phyloP scores from a whole-genome alignment of 352 stramenopile species.

The Phytophthora nicotianae region DNA sequence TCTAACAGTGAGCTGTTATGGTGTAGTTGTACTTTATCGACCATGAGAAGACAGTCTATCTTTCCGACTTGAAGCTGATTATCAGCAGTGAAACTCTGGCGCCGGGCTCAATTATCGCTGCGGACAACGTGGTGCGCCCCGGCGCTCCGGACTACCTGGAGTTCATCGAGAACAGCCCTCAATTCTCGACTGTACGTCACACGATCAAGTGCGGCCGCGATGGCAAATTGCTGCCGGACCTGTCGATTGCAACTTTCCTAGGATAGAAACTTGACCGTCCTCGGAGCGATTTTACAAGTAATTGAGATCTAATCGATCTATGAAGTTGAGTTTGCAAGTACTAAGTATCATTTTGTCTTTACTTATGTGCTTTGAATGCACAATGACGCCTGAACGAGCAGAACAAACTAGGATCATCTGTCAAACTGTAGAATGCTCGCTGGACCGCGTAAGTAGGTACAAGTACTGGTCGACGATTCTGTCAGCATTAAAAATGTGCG shows the following conservation, averaged over 20 bases:
- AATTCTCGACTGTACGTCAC: slow-evolving; percentile 40
- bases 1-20: background rate
- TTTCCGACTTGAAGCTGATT: slow-evolving; percentile 56
- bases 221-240: slow-evolving; percentile 20
- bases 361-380: no score
- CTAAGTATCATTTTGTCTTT: no score
- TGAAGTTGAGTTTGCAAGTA: no score
- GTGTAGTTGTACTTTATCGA: slow-evolving; percentile 48
- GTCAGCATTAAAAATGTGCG: slow-evolving; percentile 48
- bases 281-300: no score
- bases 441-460: slow-evolving; percentile 43
- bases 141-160: slow-evolving; percentile 52
- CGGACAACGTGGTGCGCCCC: slow-evolving; percentile 54
- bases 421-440: background rate
- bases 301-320: no score
- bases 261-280: no score
- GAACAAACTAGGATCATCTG: no score
- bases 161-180: slow-evolving; percentile 43
- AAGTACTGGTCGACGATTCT: slow-evolving; percentile 54
- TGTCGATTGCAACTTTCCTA: slow-evolving; percentile 38
- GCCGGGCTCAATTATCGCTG: slow-evolving; percentile 43
- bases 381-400: no score
- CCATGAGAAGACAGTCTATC: slow-evolving; percentile 54
- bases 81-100: slow-evolving; percentile 37
- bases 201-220: slow-evolving; percentile 18